Conservation (phyloP, 495 filamentous ascomycete species). For the Penicillium coprophilum region DNA sequence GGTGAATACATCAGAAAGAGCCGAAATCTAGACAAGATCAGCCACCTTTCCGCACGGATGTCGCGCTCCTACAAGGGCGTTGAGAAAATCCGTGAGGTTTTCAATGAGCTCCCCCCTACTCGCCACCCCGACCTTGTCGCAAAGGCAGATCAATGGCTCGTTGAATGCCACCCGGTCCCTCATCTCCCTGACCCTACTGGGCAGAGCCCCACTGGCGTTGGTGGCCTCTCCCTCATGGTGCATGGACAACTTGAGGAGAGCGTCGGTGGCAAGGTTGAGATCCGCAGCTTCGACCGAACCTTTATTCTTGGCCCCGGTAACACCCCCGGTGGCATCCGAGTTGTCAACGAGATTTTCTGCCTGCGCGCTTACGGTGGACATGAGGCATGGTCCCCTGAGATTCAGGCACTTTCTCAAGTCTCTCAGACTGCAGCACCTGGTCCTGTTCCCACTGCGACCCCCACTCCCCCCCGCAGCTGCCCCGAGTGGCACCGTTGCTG, state of each 20-base stretch:
- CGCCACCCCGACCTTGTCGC: conserved; percentile 67
- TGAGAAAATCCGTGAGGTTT: conserved; percentile 65
- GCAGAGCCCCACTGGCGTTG: conserved; percentile 61
- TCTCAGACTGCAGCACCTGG: conserved; percentile 18
- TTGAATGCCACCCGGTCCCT: conserved; percentile 78
- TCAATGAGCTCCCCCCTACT: conserved; percentile 69
- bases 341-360: conserved; percentile 76
- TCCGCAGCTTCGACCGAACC: conserved; percentile 79
- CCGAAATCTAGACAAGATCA: conserved; percentile 74
- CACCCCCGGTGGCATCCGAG: conserved; percentile 61
- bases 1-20: conserved; percentile 75
- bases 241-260: conserved; percentile 83
- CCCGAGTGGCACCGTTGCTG: conserved; percentile 28
- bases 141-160: conserved; percentile 66
- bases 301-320: conserved; percentile 80
- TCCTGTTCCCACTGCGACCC: conserved; percentile 3
- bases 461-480: conserved; percentile 7
- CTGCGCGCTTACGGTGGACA: conserved; percentile 65
- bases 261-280: conserved; percentile 51
- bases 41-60: conserved; percentile 54
- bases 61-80: conserved; percentile 64
- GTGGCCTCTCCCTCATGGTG: conserved; percentile 75
- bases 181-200: conserved; percentile 70
- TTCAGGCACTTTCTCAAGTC: conserved; percentile 31
- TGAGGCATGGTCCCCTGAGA: conserved; percentile 56